phyloP scores from a whole-genome alignment of 768 basidiomycete species.

The Neoboletus subvelutipes region DNA sequence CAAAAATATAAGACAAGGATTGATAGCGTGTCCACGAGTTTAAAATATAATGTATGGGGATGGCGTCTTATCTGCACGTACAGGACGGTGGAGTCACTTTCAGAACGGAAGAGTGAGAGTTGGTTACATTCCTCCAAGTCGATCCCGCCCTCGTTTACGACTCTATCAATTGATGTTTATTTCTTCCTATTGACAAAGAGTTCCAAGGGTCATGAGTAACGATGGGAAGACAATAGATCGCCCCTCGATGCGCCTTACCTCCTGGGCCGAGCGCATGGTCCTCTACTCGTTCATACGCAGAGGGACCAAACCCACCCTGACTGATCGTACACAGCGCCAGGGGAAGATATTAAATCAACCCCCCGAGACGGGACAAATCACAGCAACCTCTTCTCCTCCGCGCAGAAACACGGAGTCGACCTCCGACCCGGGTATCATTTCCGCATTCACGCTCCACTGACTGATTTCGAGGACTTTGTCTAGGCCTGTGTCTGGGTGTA shows the following conservation, averaged over 20 bases:
- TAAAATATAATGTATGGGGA: not conserved
- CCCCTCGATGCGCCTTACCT: not conserved
- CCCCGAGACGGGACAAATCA: constrained; percentile 82
- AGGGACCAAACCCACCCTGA: too few species aligned
- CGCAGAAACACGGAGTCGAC: constrained; percentile 39
- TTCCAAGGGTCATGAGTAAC: not conserved
- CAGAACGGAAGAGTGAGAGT: not conserved
- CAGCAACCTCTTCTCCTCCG: constrained; percentile 75
- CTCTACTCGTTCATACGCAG: not conserved
- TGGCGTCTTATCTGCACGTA: not conserved
- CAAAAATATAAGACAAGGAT: not conserved
- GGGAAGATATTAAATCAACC: constrained; percentile 40
- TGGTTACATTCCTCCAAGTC: not conserved
- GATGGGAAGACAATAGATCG: not conserved
- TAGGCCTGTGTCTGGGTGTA: constrained; percentile 52
- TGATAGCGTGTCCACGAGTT: not conserved
- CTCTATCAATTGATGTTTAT: not conserved
- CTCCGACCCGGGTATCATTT: constrained; percentile 70
- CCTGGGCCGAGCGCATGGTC: not conserved
- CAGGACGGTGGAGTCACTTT: not conserved
- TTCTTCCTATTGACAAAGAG: not conserved
- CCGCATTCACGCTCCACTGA: constrained; percentile 78
- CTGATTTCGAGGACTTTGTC: constrained; percentile 55
- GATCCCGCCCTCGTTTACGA: not conserved
- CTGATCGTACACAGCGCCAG: not conserved